A percentile compares a stretch with the other conserved stretches of the same genome.
These are phyloP conservation scores for Tolypocladium endophyticum DNA, from an alignment of 2,329 filamentous ascomycete species.

Conservation along the genomic window DNA sequence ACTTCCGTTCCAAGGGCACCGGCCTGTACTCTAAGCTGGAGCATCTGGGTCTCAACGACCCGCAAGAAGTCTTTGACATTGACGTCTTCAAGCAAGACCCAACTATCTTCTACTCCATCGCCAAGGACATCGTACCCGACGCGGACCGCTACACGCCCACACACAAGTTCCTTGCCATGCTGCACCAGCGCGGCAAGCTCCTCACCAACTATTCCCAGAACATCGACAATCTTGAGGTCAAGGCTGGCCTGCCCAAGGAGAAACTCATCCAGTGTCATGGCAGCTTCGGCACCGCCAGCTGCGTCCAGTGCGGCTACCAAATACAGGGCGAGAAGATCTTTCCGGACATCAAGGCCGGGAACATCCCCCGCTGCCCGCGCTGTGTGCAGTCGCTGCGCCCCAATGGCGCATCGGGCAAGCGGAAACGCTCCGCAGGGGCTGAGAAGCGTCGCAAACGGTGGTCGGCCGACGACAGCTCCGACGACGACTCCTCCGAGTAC, in stretches of 20 bases:
- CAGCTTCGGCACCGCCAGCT: constrained; percentile 86
- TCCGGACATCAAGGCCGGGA: constrained; percentile 63
- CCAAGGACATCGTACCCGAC: constrained; percentile 78
- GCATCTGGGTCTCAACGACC: constrained; percentile 68
- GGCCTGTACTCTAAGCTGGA: constrained; percentile 82
- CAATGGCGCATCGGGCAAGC: constrained; percentile 19
- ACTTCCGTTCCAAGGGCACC: constrained; percentile 88
- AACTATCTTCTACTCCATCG: constrained; percentile 80
- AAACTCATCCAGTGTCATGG: constrained; percentile 95
- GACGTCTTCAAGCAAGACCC: constrained; percentile 77
- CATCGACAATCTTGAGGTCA: constrained; percentile 89
- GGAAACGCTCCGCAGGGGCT: constrained; percentile 27
- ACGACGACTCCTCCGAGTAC: constrained; percentile 36
- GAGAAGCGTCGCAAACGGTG: constrained; percentile 26
- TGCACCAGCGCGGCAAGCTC: constrained; percentile 80
- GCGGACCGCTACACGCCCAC: constrained; percentile 79
- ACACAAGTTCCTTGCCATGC: constrained; percentile 82
- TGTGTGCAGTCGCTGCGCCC: constrained; percentile 48
- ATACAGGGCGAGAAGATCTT: constrained; percentile 71
- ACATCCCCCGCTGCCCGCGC: constrained; percentile 65
- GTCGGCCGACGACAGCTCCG: constrained; percentile 26
- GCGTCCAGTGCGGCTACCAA: constrained; percentile 67
- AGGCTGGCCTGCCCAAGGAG: constrained; percentile 68
- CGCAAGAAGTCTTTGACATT: constrained; percentile 94
- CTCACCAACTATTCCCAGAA: constrained; percentile 98